phyloP scores from a whole-genome alignment of 2,329 filamentous ascomycete species.

The Arthroderma sp. region DNA sequence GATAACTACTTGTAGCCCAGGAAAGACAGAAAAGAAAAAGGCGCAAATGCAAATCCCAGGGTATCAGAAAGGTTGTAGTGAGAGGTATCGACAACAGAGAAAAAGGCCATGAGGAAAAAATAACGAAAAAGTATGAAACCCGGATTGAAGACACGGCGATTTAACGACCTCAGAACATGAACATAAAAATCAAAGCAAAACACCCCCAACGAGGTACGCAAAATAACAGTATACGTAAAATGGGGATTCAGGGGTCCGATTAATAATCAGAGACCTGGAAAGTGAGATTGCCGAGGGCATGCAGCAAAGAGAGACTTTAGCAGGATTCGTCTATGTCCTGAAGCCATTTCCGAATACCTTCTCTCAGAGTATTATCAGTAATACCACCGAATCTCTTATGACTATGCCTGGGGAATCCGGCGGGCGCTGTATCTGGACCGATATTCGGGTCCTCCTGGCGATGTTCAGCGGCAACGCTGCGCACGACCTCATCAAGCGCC shows the following conservation, averaged over 20 bases:
- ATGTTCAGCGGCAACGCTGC: conserved; percentile 41
- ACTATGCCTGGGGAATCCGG: conserved; percentile 17
- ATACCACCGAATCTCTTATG: conserved; percentile 24
- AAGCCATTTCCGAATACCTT: conserved; percentile 47
- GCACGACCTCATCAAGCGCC: conserved; percentile 46
- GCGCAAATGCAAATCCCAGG: conserved; percentile 1
- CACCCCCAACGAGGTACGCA: background rate
- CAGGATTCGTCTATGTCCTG: conserved; percentile 37
- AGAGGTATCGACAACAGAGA: background rate
- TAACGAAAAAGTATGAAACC: background rate
- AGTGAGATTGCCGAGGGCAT: background rate
- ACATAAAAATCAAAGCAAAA: background rate
- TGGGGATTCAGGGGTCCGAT: background rate
- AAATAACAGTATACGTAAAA: background rate
- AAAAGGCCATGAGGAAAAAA: background rate
- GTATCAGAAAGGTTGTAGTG: conserved; percentile 1
- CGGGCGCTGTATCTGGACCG: conserved; percentile 17
- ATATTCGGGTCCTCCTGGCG: conserved; percentile 30
- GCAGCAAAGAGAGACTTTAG: conserved; percentile 12
- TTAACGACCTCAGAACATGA: background rate
- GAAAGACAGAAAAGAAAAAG: background rate
- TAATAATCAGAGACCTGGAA: background rate
- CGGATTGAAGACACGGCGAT: background rate
- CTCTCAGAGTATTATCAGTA: conserved; percentile 42
- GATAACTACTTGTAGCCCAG: background rate